Conservation (phyloP, 306 rosid species). For the Quercus cerris region DNA sequence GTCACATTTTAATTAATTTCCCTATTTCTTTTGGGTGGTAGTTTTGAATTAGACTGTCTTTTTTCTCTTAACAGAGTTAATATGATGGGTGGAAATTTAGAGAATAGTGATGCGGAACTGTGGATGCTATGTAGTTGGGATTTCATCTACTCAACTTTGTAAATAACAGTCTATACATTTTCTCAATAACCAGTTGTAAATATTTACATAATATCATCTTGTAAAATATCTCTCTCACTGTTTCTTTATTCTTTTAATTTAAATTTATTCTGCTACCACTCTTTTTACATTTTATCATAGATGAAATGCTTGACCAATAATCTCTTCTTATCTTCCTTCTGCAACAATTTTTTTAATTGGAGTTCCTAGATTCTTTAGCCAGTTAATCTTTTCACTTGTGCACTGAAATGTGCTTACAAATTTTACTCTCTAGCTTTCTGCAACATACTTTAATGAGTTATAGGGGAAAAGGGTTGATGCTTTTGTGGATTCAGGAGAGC, state of each 20-base stretch:
- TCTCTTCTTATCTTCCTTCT: not conserved
- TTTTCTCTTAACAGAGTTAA: slow-evolving; percentile 39
- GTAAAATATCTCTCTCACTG: not conserved
- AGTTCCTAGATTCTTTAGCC: no score
- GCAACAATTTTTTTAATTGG: no score
- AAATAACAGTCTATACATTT: slow-evolving; percentile 46
- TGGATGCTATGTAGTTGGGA: slow-evolving; percentile 28
- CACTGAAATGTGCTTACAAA: no score
- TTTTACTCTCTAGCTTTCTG: no score
- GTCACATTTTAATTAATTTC: not conserved
- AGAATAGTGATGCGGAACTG: slow-evolving; percentile 52
- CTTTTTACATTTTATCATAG: not conserved
- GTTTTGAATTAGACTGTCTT: not conserved
- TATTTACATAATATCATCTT: slow-evolving; percentile 57
- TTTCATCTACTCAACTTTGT: slow-evolving; percentile 54
- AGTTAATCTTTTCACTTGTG: no score
- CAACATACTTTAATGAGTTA: no score
- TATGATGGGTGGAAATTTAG: slow-evolving; percentile 42
- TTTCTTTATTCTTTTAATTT: slow-evolving; percentile 21
- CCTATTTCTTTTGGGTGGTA: not conserved
- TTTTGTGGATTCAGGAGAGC: no score
- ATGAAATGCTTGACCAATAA: not conserved
- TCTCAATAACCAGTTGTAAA: slow-evolving; percentile 44
- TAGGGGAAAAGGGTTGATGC: no score
- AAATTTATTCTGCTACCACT: slow-evolving; percentile 21